Evolutionary conservation across 2,329 filamentous ascomycete species (phyloP).

Genomic region (Nemania sp.): DNA sequence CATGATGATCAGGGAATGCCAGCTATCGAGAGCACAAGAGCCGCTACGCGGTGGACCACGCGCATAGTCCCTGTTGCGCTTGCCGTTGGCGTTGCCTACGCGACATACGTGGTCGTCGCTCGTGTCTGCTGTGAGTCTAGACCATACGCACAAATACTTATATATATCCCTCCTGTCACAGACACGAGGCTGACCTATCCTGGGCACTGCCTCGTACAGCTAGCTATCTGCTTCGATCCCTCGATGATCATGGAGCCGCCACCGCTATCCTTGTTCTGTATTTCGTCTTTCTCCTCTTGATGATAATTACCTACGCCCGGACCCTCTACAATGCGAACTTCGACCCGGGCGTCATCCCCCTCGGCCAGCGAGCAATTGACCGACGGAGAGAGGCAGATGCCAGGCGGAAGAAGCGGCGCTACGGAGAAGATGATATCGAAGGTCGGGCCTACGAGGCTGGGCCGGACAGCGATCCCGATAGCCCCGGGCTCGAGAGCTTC

Average conservation of each 20-base stretch:
- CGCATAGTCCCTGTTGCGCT: conserved; percentile 73
- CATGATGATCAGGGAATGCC: conserved; percentile 39
- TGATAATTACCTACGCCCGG: conserved; percentile 71
- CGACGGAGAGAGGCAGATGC: conserved; percentile 36
- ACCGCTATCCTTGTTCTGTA: conserved; percentile 74
- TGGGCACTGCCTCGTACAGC: conserved; percentile 52
- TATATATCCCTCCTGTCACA: not conserved
- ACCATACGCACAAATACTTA: not conserved
- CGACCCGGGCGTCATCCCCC: conserved; percentile 75
- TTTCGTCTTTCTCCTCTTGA: conserved; percentile 70
- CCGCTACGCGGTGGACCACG: conserved; percentile 62
- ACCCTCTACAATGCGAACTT: conserved; percentile 69
- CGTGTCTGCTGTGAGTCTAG: conserved; percentile 65
- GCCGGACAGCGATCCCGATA: conserved; percentile 59
- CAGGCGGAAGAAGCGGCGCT: conserved; percentile 29
- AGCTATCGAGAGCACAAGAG: conserved; percentile 43
- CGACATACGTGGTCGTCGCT: conserved; percentile 71
- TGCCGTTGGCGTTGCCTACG: conserved; percentile 67
- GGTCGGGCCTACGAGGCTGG: conserved; percentile 42
- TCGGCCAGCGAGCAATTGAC: conserved; percentile 51
- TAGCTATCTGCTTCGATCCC: conserved; percentile 66
- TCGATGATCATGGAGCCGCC: conserved; percentile 59
- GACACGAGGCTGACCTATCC: conserved; percentile 4
- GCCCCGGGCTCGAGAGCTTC: conserved; percentile 72
- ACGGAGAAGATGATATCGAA: conserved; percentile 40